Percentiles rank a stretch among this genome's conserved stretches.
These are phyloP conservation scores for Iberis amara DNA, from an alignment of 441 rosid species.

Conservation along the genomic window DNA sequence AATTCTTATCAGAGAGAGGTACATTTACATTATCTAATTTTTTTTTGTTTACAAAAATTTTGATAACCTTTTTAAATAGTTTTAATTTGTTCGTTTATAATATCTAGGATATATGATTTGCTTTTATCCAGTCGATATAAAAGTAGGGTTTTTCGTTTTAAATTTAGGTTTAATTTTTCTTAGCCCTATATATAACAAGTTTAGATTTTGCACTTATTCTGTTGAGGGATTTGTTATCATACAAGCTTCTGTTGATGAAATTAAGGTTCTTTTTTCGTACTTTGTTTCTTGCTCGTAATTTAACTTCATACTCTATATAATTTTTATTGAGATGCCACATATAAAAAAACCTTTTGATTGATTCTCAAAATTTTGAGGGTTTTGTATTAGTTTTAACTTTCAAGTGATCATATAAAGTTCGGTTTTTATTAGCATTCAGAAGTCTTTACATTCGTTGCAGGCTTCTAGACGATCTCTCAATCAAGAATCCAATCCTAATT, in stretches of 20 bases:
- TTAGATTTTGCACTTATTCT: slow-evolving; percentile 1
- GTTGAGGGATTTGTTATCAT: no score
- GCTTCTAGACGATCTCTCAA: slow-evolving; percentile 54
- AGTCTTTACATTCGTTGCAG: slow-evolving; percentile 35
- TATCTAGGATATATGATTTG: slow-evolving; percentile 2
- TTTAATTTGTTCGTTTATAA: background rate
- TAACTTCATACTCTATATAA: no score
- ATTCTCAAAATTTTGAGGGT: background rate
- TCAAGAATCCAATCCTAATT: slow-evolving; percentile 38
- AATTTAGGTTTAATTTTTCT: background rate
- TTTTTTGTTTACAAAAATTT: background rate
- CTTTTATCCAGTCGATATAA: slow-evolving; percentile 1
- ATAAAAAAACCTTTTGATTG: background rate
- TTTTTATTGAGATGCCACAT: background rate
- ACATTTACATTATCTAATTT: slow-evolving; percentile 2
- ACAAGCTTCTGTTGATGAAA: no score
- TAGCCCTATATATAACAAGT: background rate
- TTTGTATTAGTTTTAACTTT: background rate
- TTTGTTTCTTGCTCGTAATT: background rate
- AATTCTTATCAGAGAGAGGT: slow-evolving; percentile 36
- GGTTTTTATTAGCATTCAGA: no score
- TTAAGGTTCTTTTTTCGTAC: background rate
- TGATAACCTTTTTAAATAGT: background rate
- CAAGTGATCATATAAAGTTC: slow-evolving; percentile 14
- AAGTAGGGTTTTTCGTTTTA: background rate